Evolutionary conservation across 768 basidiomycete genomes (phyloP).

Genomic region (Phallus indusiatus): DNA sequence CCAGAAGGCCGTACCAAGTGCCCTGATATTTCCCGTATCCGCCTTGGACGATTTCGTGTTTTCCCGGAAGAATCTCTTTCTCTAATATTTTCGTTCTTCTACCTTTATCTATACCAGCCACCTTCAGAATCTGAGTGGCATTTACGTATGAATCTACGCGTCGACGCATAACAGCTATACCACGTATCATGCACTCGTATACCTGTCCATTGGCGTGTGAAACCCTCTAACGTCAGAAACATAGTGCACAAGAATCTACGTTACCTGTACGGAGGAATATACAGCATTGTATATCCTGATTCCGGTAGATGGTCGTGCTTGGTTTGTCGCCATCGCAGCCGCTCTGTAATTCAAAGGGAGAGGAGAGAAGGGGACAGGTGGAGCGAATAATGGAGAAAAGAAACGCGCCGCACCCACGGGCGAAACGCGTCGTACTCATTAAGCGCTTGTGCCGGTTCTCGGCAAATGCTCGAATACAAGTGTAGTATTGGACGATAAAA

Average conservation of each 20-base stretch:
- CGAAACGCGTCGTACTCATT: conserved; percentile 15
- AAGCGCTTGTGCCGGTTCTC: neutral
- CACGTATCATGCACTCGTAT: conserved; percentile 96
- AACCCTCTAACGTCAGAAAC: conserved; percentile 11
- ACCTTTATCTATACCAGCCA: conserved; percentile 96
- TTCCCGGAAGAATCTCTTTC: conserved; percentile 91
- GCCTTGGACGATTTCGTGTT: conserved; percentile 97
- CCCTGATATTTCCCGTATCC: conserved; percentile 99
- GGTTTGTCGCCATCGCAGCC: neutral
- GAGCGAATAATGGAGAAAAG: conserved; percentile 21
- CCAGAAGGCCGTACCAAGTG: conserved; percentile 63
- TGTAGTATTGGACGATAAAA: neutral
- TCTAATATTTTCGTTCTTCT: conserved; percentile 92
- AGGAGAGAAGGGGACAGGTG: conserved; percentile 18
- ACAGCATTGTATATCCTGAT: conserved; percentile 92
- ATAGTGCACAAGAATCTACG: conserved; percentile 10
- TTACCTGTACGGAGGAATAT: conserved; percentile 81
- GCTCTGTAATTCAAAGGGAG: conserved; percentile 1
- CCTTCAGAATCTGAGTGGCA: conserved; percentile 98
- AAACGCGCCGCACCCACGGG: conserved; percentile 15
- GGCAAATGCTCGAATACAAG: neutral
- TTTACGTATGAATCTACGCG: conserved; percentile 93
- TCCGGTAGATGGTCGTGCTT: conserved; percentile 26
- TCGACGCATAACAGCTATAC: conserved; percentile 97
- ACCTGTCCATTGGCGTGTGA: conserved; percentile 42